Evolutionary conservation across 2,329 filamentous ascomycete species (phyloP), one percentile per base, ranked within the genome.

Genomic region (Dothideomycetes sp.): DNA sequence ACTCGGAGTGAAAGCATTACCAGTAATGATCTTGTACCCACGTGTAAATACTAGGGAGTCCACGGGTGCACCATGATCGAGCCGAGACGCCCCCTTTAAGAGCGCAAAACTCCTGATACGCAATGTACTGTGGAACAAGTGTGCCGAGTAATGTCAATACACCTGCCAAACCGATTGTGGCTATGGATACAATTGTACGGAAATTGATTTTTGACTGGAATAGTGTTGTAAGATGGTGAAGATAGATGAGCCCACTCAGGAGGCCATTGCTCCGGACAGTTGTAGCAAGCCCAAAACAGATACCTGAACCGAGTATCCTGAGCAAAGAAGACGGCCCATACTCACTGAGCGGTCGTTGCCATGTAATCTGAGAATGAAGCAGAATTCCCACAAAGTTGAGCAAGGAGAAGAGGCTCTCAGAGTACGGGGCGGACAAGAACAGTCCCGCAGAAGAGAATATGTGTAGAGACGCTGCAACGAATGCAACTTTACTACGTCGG

Each of bases 21-120:
- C 91, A 98, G 62, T 98, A 96, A 53, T 84, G 70, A 32, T 71
- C 70, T 58, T 98, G 91, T 2, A 96, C 89, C 68, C 83, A 96
- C 0, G 78, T 73, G 62, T 94, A 96, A 45, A 98, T 88, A 58
- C 86, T 94, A 4, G 91, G 91, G 10, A 88, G 48, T n/a, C 64
- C 58, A 13, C 67, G 70, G 15, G 61, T 57, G 59, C 91, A 98
- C 91, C 91, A 98, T 4, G 78, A 74, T 43, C 84, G 55, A 10
- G 43, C 43, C 27, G 47, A 45, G 27, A 45, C 46, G 35, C 31
- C 20, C 25, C 67, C 40, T 65, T 45, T 46, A 43, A 25, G 50
- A 45, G 53, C 51, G 50, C 86, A 94, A 59, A 81, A 95, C 28
- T 76, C 71, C 36, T 60, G 58, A 61, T 85, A 95, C 2, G 88